Evolutionary conservation across 2,329 filamentous ascomycete genomes (phyloP).

Genomic region (Aspergillus sp.): DNA sequence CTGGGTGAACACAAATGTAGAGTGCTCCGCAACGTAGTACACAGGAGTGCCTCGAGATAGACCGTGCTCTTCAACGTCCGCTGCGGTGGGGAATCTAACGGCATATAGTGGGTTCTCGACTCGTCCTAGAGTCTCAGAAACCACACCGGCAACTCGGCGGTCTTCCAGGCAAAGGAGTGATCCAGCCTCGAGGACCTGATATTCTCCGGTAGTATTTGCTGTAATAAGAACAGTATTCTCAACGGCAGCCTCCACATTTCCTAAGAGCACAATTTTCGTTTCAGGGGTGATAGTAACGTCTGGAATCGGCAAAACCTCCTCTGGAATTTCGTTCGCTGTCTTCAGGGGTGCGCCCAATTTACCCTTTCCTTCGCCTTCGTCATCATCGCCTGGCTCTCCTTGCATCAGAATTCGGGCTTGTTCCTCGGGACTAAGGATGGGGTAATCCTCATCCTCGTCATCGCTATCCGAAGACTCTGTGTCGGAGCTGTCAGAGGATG

Average conservation of each 20-base stretch:
- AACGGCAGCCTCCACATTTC: slow-evolving; percentile 72
- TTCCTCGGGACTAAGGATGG: slow-evolving; percentile 76
- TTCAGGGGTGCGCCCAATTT: slow-evolving; percentile 56
- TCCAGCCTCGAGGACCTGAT: slow-evolving; percentile 79
- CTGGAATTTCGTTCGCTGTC: slow-evolving; percentile 75
- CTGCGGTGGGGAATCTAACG: slow-evolving; percentile 68
- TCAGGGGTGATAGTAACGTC: slow-evolving; percentile 74
- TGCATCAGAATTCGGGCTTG: slow-evolving; percentile 83
- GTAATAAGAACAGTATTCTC: slow-evolving; percentile 77
- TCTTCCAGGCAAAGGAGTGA: slow-evolving; percentile 79
- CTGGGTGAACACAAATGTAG: slow-evolving; percentile 83
- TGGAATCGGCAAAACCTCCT: slow-evolving; percentile 69
- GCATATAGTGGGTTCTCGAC: slow-evolving; percentile 86
- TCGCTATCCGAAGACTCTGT: slow-evolving; percentile 63
- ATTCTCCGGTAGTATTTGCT: slow-evolving; percentile 75
- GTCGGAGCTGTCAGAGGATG: slow-evolving; percentile 59
- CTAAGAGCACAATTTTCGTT: slow-evolving; percentile 75
- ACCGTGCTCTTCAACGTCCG: slow-evolving; percentile 66
- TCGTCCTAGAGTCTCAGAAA: slow-evolving; percentile 83
- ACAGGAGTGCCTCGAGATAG: slow-evolving; percentile 69
- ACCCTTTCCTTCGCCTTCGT: slow-evolving; percentile 62
- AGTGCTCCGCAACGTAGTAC: slow-evolving; percentile 77
- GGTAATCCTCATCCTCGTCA: slow-evolving; percentile 59
- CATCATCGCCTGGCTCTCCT: slow-evolving; percentile 75
- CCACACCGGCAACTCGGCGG: slow-evolving; percentile 72